Percentiles rank a stretch among this genome's conserved stretches.
phyloP scores from a whole-genome alignment of 371 early-diverging fungal genomes.

The Batrachochytrium dendrobatidis region DNA sequence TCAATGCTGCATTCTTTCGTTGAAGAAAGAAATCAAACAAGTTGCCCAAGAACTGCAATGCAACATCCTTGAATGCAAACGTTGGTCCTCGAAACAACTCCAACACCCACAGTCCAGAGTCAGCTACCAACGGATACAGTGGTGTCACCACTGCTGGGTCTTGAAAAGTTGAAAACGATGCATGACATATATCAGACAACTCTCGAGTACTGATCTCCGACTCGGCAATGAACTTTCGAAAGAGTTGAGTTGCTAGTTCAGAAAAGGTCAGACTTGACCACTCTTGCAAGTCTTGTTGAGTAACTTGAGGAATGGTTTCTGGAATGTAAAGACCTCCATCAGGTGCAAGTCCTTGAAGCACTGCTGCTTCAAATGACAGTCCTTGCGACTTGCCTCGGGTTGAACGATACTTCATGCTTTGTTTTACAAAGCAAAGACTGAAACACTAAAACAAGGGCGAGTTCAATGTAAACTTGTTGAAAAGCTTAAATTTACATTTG shows the following conservation, averaged over 20 bases:
- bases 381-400: constrained; percentile 65
- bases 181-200: constrained; percentile 55
- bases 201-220: constrained; percentile 71
- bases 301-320: constrained; percentile 65
- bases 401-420: constrained; percentile 74
- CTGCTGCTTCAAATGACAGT: constrained; percentile 80
- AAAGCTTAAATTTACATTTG: too few relatives aligned
- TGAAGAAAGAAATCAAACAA: constrained; percentile 93
- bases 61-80: constrained; percentile 97
- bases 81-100: constrained; percentile 97
- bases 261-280: constrained; percentile 74
- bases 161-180: constrained; percentile 76
- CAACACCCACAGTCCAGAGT: constrained; percentile 53
- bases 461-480: too few relatives aligned
- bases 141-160: constrained; percentile 65
- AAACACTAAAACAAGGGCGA: too few relatives aligned
- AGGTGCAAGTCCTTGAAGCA: constrained; percentile 83
- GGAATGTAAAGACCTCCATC: constrained; percentile 97
- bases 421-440: too few relatives aligned
- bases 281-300: constrained; percentile 44
- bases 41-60: constrained; percentile 93
- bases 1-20: constrained; percentile 51
- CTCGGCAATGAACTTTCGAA: constrained; percentile 72
- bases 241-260: constrained; percentile 74
- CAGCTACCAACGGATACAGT: constrained; percentile 63